phyloP scores from a whole-genome alignment of 1,139 yeast species.

The Pneumocystis murina region DNA sequence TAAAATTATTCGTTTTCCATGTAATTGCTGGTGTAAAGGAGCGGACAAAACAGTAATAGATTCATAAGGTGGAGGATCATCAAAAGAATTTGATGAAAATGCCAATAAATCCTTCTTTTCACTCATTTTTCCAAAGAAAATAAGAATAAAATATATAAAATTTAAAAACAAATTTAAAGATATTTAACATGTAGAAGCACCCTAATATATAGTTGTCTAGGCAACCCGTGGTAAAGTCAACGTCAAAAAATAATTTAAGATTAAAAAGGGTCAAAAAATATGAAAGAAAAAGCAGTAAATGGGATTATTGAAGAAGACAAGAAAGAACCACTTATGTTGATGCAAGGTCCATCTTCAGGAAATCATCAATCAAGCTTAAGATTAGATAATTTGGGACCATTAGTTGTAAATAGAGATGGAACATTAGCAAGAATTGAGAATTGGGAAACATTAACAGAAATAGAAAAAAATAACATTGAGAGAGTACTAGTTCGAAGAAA shows the following conservation, averaged over 20 bases:
- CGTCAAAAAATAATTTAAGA: too few relatives aligned
- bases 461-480: slow-evolving; percentile 7
- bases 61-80: background rate
- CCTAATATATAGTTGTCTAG: too few relatives aligned
- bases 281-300: too few relatives aligned
- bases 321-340: background rate
- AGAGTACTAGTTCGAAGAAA: slow-evolving; percentile 8
- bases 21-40: slow-evolving; percentile 15
- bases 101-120: too few relatives aligned
- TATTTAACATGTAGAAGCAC: too few relatives aligned
- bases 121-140: too few relatives aligned
- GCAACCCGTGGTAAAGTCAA: too few relatives aligned
- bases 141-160: too few relatives aligned
- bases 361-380: background rate
- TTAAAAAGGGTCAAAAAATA: too few relatives aligned
- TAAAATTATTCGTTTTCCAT: slow-evolving; percentile 33
- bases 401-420: slow-evolving; percentile 8
- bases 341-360: too few relatives aligned
- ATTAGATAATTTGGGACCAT: slow-evolving; percentile 7
- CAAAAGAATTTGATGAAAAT: background rate
- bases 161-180: too few relatives aligned
- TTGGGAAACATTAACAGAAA: slow-evolving; percentile 9
- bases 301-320: too few relatives aligned
- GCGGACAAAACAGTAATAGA: slow-evolving; percentile 6
- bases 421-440: slow-evolving; percentile 9